Conservation (phyloP, 2,329 filamentous ascomycete species). For the Claviceps purpurea region DNA sequence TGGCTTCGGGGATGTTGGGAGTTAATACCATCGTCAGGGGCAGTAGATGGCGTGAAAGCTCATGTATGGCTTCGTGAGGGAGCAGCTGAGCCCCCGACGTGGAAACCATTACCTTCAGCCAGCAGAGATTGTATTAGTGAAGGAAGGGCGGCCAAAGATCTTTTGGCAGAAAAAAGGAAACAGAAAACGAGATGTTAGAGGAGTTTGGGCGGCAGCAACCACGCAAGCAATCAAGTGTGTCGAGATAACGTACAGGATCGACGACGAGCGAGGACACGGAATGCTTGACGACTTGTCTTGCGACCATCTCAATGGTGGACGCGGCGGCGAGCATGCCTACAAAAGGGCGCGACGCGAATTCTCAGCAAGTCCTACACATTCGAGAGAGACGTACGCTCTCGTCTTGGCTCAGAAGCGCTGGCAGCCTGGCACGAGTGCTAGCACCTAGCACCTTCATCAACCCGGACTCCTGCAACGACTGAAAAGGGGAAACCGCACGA, state of each 20-base stretch:
- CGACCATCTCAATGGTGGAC: constrained; percentile 24
- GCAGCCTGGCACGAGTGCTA: too few species aligned
- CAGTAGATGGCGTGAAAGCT: constrained; percentile 46
- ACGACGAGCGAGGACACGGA: constrained; percentile 20
- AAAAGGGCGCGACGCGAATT: not conserved
- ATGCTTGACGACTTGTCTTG: constrained; percentile 18
- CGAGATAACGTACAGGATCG: constrained; percentile 20
- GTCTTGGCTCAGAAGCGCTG: too few species aligned
- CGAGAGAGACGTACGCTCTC: too few species aligned
- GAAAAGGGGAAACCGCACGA: constrained; percentile 10
- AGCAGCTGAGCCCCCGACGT: constrained; percentile 64
- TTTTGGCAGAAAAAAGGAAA: not conserved
- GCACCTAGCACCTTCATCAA: too few species aligned
- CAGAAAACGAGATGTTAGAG: not conserved
- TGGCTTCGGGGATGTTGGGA: constrained; percentile 66
- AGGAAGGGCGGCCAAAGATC: not conserved
- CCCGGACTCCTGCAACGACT: too few species aligned
- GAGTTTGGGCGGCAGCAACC: not conserved
- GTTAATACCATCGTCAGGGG: constrained; percentile 57
- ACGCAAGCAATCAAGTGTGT: not conserved
- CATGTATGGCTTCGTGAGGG: constrained; percentile 47
- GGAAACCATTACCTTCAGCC: constrained; percentile 71
- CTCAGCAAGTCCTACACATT: not conserved
- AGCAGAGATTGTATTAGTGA: constrained; percentile 6
- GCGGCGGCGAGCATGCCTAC: constrained; percentile 25